Conservation (phyloP, 495 filamentous ascomycete species). For the Rostrohypoxylon terebratum region DNA sequence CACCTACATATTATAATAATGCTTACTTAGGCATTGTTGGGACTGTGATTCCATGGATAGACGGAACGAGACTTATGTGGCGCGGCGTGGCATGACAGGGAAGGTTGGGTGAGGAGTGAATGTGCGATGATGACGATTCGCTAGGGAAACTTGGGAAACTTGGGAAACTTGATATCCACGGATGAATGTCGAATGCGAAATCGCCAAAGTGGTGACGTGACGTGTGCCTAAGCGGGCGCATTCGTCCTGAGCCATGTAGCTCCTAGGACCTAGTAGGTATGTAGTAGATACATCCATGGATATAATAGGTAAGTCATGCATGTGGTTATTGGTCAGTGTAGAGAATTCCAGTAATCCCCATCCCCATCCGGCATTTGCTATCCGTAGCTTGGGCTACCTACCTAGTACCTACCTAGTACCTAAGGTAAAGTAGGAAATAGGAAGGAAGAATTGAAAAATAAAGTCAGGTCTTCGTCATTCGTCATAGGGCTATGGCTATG, state of each 20-base stretch:
- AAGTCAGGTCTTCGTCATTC: slow-evolving; percentile 8
- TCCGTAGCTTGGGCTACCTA: background rate
- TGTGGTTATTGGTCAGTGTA: background rate
- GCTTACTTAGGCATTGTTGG: background rate
- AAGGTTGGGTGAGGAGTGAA: background rate
- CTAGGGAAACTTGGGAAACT: slow-evolving; percentile 24
- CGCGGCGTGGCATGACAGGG: slow-evolving; percentile 37
- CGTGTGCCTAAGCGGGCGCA: slow-evolving; percentile 23
- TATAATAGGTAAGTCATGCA: no score
- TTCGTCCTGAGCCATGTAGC: slow-evolving; percentile 14
- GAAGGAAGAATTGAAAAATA: background rate
- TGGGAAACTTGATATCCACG: background rate
- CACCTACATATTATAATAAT: background rate
- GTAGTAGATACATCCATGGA: background rate
- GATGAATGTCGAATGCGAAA: slow-evolving; percentile 23
- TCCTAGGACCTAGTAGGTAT: no score
- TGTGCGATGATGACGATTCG: slow-evolving; percentile 37
- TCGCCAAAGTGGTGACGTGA: slow-evolving; percentile 30
- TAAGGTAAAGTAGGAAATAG: background rate
- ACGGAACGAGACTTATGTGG: slow-evolving; percentile 18
- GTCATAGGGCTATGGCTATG: slow-evolving; percentile 12
- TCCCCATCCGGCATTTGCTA: slow-evolving; percentile 1
- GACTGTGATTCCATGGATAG: background rate
- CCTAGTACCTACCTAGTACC: no score
- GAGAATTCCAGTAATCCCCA: background rate